Percentiles rank a stretch among this genome's conserved stretches.
Conservation (phyloP, 768 basidiomycete genomes). For the Tylopilus sp. region DNA sequence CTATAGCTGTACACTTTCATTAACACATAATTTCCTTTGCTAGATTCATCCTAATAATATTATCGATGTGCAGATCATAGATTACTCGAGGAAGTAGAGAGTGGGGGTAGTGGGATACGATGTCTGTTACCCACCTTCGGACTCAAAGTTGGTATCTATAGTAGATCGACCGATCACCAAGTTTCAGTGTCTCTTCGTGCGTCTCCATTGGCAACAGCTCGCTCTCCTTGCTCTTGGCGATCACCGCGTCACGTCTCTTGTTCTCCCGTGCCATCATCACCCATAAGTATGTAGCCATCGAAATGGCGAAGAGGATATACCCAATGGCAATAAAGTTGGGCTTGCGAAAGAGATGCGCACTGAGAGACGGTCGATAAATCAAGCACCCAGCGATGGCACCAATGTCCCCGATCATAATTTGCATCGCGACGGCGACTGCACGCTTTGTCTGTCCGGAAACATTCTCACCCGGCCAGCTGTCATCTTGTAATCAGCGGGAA, state of each 20-base stretch:
- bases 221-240: slow-evolving; percentile 14
- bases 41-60: slow-evolving; percentile 29
- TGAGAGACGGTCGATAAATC: slow-evolving; percentile 51
- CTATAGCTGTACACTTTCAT: slow-evolving; percentile 26
- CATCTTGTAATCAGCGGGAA: background rate
- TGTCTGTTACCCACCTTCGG: too few species aligned
- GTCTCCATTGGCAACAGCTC: slow-evolving; percentile 8
- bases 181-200: slow-evolving; percentile 20
- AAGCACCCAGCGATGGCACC: slow-evolving; percentile 57
- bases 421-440: slow-evolving; percentile 58
- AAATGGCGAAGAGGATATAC: slow-evolving; percentile 49
- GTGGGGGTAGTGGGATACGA: too few species aligned
- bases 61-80: slow-evolving; percentile 19
- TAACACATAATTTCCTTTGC: slow-evolving; percentile 27
- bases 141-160: slow-evolving; percentile 30
- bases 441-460: slow-evolving; percentile 69
- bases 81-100: too few species aligned
- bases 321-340: slow-evolving; percentile 60
- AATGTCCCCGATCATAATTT: slow-evolving; percentile 60
- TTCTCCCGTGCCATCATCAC: slow-evolving; percentile 51
- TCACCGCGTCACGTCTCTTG: slow-evolving; percentile 35
- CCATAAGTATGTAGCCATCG: slow-evolving; percentile 44
- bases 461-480: slow-evolving; percentile 59
- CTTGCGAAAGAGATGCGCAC: slow-evolving; percentile 45
- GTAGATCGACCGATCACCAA: slow-evolving; percentile 30